Evolutionary conservation across 257 asterid species (phyloP).

Genomic region (Eucommia ulmoides): DNA sequence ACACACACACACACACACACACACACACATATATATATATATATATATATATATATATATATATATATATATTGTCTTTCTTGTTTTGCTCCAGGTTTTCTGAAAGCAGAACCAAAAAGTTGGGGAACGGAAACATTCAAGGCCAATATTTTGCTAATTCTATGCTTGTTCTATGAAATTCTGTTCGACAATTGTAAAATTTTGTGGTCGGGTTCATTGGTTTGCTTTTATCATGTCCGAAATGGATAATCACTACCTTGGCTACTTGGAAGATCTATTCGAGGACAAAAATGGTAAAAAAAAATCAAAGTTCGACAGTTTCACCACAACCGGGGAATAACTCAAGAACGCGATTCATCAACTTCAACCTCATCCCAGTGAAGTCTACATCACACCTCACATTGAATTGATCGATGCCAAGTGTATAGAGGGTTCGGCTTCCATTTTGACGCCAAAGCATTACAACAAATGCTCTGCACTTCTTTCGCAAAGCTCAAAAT

Average conservation of each 20-base stretch:
- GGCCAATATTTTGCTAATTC: too few relatives aligned
- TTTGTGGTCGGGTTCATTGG: slow-evolving; percentile 43
- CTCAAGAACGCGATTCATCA: slow-evolving; percentile 21
- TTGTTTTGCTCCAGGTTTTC: neutral
- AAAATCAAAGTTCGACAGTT: slow-evolving; percentile 31
- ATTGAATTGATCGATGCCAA: slow-evolving; percentile 24
- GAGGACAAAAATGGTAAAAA: slow-evolving; percentile 37
- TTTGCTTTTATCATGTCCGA: slow-evolving; percentile 27
- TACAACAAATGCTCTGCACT: slow-evolving; percentile 22
- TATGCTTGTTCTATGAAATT: slow-evolving; percentile 7
- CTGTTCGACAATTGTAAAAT: too few relatives aligned
- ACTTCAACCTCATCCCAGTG: slow-evolving; percentile 21
- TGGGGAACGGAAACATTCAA: too few relatives aligned
- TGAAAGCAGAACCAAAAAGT: too few relatives aligned
- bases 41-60: too few relatives aligned
- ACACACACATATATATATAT: too few relatives aligned
- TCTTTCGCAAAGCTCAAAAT: slow-evolving; percentile 17
- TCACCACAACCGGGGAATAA: slow-evolving; percentile 19
- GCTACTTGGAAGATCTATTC: slow-evolving; percentile 45
- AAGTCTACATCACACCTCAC: slow-evolving; percentile 37
- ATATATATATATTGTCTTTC: too few relatives aligned
- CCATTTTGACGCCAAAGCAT: slow-evolving; percentile 35
- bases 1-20: too few relatives aligned
- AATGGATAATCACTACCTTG: slow-evolving; percentile 21
- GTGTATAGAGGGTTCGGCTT: slow-evolving; percentile 26